Evolutionary conservation across 139 green algal genomes (phyloP), one percentile per base, ranked within the genome.

Genomic region (Chlamydomonas applanata): DNA sequence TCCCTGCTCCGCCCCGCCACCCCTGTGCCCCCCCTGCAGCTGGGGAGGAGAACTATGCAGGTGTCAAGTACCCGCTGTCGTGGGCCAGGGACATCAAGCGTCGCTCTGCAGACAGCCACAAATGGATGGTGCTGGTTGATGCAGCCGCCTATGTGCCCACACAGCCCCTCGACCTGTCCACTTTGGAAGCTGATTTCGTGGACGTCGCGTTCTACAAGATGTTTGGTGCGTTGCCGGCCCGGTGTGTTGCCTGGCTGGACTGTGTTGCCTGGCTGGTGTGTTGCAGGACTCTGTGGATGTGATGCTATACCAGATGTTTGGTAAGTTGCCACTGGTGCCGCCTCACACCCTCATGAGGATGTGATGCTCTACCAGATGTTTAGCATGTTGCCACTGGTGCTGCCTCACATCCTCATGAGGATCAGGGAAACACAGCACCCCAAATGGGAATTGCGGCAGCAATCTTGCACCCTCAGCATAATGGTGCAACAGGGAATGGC

Each of bases 121-220:
- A 69, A 14, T 86, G 83, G 84, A 57, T 82, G 56, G 84, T 91
- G 61, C 52, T 94, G 70, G 64, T 95, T 30, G 90, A 95, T 44
- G 89, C 90, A 2, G 89, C 90, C 19, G 89, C 89, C 20, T 92
- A 85, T 63, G 86, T 86, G 57, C 84, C 85, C 54, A 92, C 84
- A 3, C 85, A 92, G 71, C 86, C 85, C 1, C 83, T 94, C 36
- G 85, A 93, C 86, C 81, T 95, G 34, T 71, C 40, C 0, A 20
- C 83, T 33, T 54, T 83, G 19, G 76, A 54, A 33, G 79, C 88
- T 34, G 89, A 94, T 76, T 94, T 92, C 78, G 87, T 93, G 29
- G 44, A 78, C 24, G 62, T 94, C 16, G 87, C 81, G 19, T 94
- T 94, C 73, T 93, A 91, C 83, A 93, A 93, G 79, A 66, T 69